Evolutionary conservation across 2,329 filamentous ascomycete genomes (phyloP), one percentile per base, ranked within the genome.

Genomic region (Colletotrichum brevisporum): DNA sequence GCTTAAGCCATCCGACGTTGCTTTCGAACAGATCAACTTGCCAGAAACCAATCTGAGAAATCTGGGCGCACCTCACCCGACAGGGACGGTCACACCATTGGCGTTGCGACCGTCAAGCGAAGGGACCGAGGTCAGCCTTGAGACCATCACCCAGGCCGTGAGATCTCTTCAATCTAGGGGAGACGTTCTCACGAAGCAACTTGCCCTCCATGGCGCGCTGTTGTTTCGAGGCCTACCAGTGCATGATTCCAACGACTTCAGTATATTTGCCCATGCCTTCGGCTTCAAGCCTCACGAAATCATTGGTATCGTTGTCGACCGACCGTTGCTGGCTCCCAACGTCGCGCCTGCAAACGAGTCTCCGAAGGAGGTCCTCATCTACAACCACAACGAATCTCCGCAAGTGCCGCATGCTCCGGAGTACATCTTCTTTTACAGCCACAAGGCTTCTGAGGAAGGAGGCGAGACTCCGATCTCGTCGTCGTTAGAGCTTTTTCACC

Each of bases 321-420:
- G 84, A 50, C 83, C 83, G 0, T 12, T 59, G 13, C 26, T 59
- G 16, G 54, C 54, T 15, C 45, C 47, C 4, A 65, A 65, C 0
- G 54, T 65, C 13, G 62, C 54, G 5, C 83, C 84, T 0, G 84
- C 84, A 4, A 86, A 85, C 63, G 83, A 85, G 73, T 78, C 83
- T 2, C 82, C 83, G 1, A 84, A 83, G 70, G 79, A 84, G 56
- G 81, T 84, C 1, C 75, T 81, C 8, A 85, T 86, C 48, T 85
- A 85, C 73, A 85, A 80, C 71, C 84, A 86, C 74, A 86, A 86
- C 68, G 84, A 86, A 70, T 85, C 82, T 0, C 82, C 83, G 0
- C 84, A 85, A 69, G 83, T 85, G 0, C 84, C 84, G 1, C 84
- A 86, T 67, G 83, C 83, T 0, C 84, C 84, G 0, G 84, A 83